Base-by-base conservation (phyloP, 768 basidiomycete genomes). In the Rubroboletus satanas region DNA sequence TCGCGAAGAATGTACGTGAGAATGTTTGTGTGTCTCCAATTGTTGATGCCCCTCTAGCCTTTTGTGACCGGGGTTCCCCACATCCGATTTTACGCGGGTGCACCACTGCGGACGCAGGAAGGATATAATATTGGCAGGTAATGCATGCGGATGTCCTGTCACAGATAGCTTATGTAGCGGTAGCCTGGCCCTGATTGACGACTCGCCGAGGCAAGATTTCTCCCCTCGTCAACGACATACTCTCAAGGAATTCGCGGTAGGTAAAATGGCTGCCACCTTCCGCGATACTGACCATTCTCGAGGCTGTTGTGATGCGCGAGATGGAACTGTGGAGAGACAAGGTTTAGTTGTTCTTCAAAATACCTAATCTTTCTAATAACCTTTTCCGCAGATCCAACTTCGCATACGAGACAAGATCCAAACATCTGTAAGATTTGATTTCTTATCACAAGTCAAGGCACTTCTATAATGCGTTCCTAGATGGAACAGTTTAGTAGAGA, bases 401-500 rank as follows among this genome's bases (percentile, higher is more conserved):
- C 81, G 92, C 35, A 88, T 95, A 60, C 83, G 94, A 44, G 94
- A 95, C 63, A 84, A 86, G 43, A 96, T 97, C 31, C 95, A 98
- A 64, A 91, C 77, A 56, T 96, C 95, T 42, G 90, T 85, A 65
- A 63, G 85, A 32, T 46, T 8, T 45, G 85, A 32, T 46, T 8
- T 45, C 44, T 57, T 26, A 29, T 44, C 17, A 52, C 31, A 43
- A 42, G 29, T 37, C 8, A 31, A 17, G n/a, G 33, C 37, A 38
- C 8, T 29, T 18, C 51, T 35, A 11, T 53, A 35, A 49, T 39
- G 35, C 21, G 28, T 18, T 56, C 37, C 12, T 61, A 90, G 83
- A 96, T 98, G 94, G 94, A 98, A 68, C 83, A 90, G 60, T 97
- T 98, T 67, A 95, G 90, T 49, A 83, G 95, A 21, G 94, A 98